Evolutionary conservation across 2,329 filamentous ascomycete genomes (phyloP).

Genomic region (Aspergillus japonicus): DNA sequence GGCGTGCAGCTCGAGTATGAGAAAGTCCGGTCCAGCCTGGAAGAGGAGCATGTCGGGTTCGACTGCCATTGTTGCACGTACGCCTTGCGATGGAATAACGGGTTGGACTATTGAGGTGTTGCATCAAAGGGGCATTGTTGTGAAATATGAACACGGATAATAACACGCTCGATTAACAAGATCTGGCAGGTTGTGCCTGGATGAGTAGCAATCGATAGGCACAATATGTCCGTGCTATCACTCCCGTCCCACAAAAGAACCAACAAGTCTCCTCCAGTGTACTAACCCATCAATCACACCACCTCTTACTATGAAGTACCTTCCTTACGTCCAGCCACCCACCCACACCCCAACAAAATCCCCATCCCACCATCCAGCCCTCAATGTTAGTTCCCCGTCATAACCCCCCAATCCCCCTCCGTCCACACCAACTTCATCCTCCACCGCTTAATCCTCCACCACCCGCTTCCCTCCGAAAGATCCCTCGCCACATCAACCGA

Average conservation of each 20-base stretch:
- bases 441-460: constrained; percentile 39
- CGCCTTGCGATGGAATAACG: not conserved
- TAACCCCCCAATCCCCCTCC: constrained; percentile 17
- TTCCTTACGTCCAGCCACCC: too few relatives aligned
- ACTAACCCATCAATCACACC: too few relatives aligned
- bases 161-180: not conserved
- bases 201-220: too few relatives aligned
- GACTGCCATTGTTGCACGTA: not conserved
- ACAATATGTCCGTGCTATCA: too few relatives aligned
- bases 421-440: constrained; percentile 33
- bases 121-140: not conserved
- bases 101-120: not conserved
- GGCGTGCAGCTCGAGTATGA: not conserved
- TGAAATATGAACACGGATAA: too few relatives aligned
- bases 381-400: not conserved
- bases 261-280: too few relatives aligned
- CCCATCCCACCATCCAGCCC: too few relatives aligned
- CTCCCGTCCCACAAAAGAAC: too few relatives aligned
- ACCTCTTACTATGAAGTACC: too few relatives aligned
- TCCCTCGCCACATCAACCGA: constrained; percentile 26
- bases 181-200: too few relatives aligned
- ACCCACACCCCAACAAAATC: too few relatives aligned
- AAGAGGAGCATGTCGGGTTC: not conserved
- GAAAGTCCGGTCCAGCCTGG: not conserved
- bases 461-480: constrained; percentile 13